phyloP scores from a whole-genome alignment of 2,329 filamentous ascomycete genomes.

The Coniochaeta ligniaria region DNA sequence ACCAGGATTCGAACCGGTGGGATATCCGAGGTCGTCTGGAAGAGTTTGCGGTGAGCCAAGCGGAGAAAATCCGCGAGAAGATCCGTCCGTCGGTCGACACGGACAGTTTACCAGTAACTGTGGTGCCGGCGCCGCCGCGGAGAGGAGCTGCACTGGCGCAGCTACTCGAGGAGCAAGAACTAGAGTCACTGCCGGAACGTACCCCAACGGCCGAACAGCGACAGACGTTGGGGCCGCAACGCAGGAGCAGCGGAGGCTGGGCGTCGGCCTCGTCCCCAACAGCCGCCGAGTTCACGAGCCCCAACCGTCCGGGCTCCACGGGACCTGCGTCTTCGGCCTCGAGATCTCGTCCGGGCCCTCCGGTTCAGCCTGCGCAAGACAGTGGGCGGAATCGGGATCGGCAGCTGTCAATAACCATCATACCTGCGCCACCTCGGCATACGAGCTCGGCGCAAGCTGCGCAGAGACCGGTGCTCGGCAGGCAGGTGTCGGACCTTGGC shows the following conservation, averaged over 20 bases:
- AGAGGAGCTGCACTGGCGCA: slow-evolving; percentile 48
- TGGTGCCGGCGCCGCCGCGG: slow-evolving; percentile 56
- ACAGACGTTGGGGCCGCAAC: background rate
- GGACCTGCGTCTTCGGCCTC: background rate
- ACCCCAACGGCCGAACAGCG: background rate
- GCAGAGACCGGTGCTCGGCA: background rate
- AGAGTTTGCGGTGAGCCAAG: slow-evolving; percentile 53
- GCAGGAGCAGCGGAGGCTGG: background rate
- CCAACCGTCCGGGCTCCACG: background rate
- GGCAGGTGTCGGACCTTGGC: background rate
- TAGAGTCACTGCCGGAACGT: background rate
- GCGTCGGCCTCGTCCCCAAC: background rate
- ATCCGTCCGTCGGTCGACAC: slow-evolving; percentile 47
- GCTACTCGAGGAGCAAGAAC: slow-evolving; percentile 47
- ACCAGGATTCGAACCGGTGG: slow-evolving; percentile 32
- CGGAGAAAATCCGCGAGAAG: slow-evolving; percentile 51
- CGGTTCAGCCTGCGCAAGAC: background rate
- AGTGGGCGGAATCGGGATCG: background rate
- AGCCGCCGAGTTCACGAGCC: background rate
- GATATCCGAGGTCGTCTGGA: slow-evolving; percentile 51
- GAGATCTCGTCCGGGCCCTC: background rate
- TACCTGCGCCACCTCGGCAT: background rate
- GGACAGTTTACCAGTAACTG: slow-evolving; percentile 48
- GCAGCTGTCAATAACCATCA: background rate
- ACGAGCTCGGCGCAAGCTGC: background rate